Percentiles rank a stretch among this genome's conserved stretches.
Conservation (phyloP, 441 rosid species). For the Adansonia gregorii region DNA sequence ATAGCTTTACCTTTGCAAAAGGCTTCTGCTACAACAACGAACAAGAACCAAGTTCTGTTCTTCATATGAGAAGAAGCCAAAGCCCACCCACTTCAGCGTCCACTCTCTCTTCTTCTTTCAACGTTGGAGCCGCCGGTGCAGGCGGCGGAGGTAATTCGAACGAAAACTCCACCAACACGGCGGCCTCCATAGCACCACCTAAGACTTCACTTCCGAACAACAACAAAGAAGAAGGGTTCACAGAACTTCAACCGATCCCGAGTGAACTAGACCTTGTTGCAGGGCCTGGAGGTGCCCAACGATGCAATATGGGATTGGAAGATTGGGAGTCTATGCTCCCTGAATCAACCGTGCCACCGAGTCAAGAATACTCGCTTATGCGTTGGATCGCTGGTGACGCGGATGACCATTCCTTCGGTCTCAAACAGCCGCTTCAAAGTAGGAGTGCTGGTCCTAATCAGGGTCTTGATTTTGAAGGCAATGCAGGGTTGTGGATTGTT, state of each 20-base stretch:
- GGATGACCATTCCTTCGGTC: slow-evolving; percentile 54
- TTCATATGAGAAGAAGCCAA: too few relatives aligned
- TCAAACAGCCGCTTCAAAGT: slow-evolving; percentile 51
- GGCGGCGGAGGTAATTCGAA: slow-evolving; percentile 24
- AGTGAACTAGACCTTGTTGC: slow-evolving; percentile 26
- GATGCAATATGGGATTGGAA: slow-evolving; percentile 46
- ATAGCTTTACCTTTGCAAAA: slow-evolving; percentile 37
- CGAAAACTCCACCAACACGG: slow-evolving; percentile 37
- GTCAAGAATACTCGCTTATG: slow-evolving; percentile 55
- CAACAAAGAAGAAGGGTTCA: slow-evolving; percentile 47
- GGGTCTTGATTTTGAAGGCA: slow-evolving; percentile 46
- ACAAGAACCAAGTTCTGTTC: slow-evolving; percentile 38
- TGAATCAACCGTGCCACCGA: slow-evolving; percentile 35
- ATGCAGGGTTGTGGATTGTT: slow-evolving; percentile 42
- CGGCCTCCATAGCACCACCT: slow-evolving; percentile 17
- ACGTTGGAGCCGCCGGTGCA: slow-evolving; percentile 36
- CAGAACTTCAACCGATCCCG: slow-evolving; percentile 44
- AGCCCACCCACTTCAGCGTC: too few relatives aligned
- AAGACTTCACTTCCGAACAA: slow-evolving; percentile 20
- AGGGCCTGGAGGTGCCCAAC: slow-evolving; percentile 21
- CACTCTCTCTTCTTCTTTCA: slow-evolving; percentile 44
- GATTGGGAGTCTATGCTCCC: slow-evolving; percentile 61
- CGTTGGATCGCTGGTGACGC: slow-evolving; percentile 56
- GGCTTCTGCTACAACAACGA: slow-evolving; percentile 22
- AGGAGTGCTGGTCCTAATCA: slow-evolving; percentile 16